These are phyloP conservation scores for Melaleuca alternifolia DNA, from an alignment of 345 rosid species.

Conservation along the genomic window DNA sequence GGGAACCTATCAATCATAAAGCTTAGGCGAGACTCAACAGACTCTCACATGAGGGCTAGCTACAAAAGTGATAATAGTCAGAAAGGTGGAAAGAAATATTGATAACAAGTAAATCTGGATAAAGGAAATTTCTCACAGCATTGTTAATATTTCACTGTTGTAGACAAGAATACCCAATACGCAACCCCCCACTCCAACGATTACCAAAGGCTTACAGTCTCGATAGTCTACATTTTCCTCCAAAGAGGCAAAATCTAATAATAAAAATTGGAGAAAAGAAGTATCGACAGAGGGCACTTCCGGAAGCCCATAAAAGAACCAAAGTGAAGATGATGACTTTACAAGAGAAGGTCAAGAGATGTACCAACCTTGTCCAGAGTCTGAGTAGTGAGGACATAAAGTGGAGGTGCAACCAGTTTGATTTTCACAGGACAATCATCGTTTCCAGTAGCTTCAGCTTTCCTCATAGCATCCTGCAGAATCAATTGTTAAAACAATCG, in stretches of 20 bases:
- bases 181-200: neutral
- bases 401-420: slow-evolving; percentile 94
- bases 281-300: neutral
- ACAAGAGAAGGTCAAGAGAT: neutral
- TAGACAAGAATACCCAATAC: neutral
- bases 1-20: neutral
- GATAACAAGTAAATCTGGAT: neutral
- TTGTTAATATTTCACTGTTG: neutral
- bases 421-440: slow-evolving; percentile 93
- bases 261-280: neutral
- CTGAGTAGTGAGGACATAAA: slow-evolving; percentile 93
- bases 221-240: neutral
- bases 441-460: slow-evolving; percentile 93
- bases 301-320: neutral
- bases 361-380: slow-evolving; percentile 86
- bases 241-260: neutral
- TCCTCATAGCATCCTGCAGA: slow-evolving; percentile 84
- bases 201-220: neutral
- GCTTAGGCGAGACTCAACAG: neutral
- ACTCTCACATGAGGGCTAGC: neutral
- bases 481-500: neutral
- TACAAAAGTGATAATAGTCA: neutral
- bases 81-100: neutral
- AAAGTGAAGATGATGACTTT: neutral
- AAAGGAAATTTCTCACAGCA: neutral